Percentiles rank a stretch among this genome's conserved stretches.
Evolutionary conservation across 1,284 basidiomycete species (phyloP).

Genomic region (Termitomyces sp.): DNA sequence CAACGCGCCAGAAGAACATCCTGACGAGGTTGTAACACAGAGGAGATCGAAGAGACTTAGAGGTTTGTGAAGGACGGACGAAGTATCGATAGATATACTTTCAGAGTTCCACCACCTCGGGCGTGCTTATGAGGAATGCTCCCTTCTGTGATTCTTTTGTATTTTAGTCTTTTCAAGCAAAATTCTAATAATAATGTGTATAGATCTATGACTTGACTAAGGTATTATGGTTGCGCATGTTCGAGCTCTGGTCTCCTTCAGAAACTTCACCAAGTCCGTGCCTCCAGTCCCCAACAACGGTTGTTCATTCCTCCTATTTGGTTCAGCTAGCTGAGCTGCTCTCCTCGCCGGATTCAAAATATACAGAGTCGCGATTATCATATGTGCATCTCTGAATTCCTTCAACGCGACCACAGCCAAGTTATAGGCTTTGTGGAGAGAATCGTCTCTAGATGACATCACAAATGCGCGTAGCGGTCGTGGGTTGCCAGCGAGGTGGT

Average conservation of each 20-base stretch:
- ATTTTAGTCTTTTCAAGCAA: not conserved
- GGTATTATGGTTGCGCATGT: constrained; percentile 49
- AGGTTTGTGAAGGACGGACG: not conserved
- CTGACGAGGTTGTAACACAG: not conserved
- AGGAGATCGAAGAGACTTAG: not conserved
- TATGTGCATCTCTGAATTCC: constrained; percentile 81
- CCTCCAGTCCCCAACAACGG: constrained; percentile 79
- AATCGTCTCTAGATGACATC: constrained; percentile 27
- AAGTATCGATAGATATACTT: no score
- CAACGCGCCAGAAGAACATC: not conserved
- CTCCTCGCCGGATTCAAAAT: constrained; percentile 68
- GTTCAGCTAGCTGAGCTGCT: constrained; percentile 20
- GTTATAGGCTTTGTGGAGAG: constrained; percentile 66
- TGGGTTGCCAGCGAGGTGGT: constrained; percentile 66
- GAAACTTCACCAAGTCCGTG: constrained; percentile 75
- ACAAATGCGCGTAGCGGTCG: constrained; percentile 56
- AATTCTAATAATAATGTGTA: no score
- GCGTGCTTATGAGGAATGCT: no score
- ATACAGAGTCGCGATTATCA: constrained; percentile 82
- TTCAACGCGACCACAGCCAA: constrained; percentile 69
- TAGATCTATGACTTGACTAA: not conserved
- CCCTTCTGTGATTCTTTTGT: no score
- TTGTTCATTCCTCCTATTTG: constrained; percentile 10
- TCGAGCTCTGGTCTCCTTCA: constrained; percentile 75
- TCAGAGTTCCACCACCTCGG: no score